phyloP scores from a whole-genome alignment of 2,329 filamentous ascomycete genomes.

The Arthrobotrys iridis region DNA sequence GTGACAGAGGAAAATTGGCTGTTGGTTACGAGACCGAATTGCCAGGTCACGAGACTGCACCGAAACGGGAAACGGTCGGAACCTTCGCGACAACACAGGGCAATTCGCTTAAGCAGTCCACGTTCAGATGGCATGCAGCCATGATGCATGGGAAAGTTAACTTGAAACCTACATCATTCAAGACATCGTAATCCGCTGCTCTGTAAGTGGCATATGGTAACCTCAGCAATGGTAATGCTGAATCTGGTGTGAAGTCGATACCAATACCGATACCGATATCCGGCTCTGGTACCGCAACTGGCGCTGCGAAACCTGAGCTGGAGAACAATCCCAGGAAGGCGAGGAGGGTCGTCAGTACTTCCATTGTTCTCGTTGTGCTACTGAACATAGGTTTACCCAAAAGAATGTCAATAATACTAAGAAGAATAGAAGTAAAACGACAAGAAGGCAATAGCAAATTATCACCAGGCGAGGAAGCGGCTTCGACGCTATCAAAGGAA shows the following conservation, averaged over 20 bases:
- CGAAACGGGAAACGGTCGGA: constrained; percentile 16
- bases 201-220: constrained; percentile 60
- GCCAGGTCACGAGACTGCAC: background rate
- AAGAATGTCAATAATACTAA: background rate
- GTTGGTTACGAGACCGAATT: background rate
- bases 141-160: background rate
- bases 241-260: constrained; percentile 54
- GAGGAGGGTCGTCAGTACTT: constrained; percentile 22
- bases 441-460: constrained; percentile 7
- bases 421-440: background rate
- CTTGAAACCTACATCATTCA: constrained; percentile 58
- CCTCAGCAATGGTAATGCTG: constrained; percentile 59
- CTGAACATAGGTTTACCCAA: constrained; percentile 3
- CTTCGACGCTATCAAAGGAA: constrained; percentile 33
- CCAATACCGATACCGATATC: constrained; percentile 51
- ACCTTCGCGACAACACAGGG: constrained; percentile 18
- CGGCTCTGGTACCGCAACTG: constrained; percentile 26
- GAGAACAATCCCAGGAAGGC: constrained; percentile 28
- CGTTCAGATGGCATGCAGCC: constrained; percentile 15
- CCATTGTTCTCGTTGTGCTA: constrained; percentile 16
- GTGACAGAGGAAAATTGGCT: background rate
- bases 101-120: constrained; percentile 4
- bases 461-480: constrained; percentile 36
- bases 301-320: constrained; percentile 17
- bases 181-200: constrained; percentile 59